Percentiles rank a stretch among this genome's conserved stretches.
Evolutionary conservation across 257 asterid genomes (phyloP).

Genomic region (Nicotiana noctiflora): DNA sequence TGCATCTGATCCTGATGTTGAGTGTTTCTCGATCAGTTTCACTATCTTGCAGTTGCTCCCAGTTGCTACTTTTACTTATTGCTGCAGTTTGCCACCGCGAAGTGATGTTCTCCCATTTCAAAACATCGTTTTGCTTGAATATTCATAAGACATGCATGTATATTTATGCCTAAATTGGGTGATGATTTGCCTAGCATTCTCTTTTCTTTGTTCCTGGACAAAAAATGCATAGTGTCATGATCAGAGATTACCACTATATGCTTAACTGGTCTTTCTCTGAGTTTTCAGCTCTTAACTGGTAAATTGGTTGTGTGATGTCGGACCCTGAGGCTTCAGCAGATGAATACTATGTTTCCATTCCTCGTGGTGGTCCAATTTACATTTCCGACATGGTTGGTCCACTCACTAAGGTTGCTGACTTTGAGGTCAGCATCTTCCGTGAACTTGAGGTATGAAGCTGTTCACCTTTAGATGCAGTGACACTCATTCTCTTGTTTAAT

Average conservation of each 20-base stretch:
- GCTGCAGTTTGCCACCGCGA: not conserved
- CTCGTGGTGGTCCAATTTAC: slow-evolving; percentile 79
- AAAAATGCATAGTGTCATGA: not conserved
- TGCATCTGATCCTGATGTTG: not conserved
- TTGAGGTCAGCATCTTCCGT: slow-evolving; percentile 39
- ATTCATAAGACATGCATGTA: not conserved
- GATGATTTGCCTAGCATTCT: not conserved
- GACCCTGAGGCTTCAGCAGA: slow-evolving; percentile 37
- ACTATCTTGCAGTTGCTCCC: not conserved
- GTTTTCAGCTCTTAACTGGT: not conserved
- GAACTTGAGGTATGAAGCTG: slow-evolving; percentile 54
- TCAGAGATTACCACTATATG: not conserved
- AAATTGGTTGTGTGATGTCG: not conserved
- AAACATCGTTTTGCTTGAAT: no score
- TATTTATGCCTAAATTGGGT: not conserved
- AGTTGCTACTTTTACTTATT: not conserved
- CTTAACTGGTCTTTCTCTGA: not conserved
- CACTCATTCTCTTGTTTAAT: not conserved
- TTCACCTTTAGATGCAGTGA: not conserved
- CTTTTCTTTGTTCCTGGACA: not conserved
- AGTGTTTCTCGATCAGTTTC: not conserved
- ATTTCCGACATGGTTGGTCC: slow-evolving; percentile 55
- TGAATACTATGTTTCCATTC: slow-evolving; percentile 44
- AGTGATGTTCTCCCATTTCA: not conserved
- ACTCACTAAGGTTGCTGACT: slow-evolving; percentile 50